Evolutionary conservation across 495 filamentous ascomycete genomes (phyloP).

Genomic region (Viridothelium virens): DNA sequence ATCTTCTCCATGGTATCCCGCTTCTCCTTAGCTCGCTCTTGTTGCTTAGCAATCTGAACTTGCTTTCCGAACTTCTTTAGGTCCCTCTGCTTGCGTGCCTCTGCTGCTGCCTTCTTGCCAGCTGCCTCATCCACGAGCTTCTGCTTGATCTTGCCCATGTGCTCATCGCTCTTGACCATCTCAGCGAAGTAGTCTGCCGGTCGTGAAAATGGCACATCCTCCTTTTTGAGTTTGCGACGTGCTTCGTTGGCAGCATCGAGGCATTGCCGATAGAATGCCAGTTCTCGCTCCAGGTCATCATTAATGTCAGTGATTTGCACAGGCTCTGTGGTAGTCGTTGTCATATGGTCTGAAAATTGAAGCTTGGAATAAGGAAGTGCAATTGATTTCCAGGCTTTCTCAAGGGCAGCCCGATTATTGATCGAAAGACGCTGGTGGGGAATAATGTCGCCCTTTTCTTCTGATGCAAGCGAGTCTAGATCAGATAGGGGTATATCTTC

Average conservation of each 20-base stretch:
- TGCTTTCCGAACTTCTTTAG: constrained; percentile 99
- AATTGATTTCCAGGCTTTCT: constrained; percentile 68
- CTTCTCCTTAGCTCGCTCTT: constrained; percentile 87
- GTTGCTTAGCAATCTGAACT: constrained; percentile 91
- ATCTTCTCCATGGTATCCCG: constrained; percentile 89
- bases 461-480: constrained; percentile 64
- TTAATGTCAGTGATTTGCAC: constrained; percentile 60
- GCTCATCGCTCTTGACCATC: constrained; percentile 97
- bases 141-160: constrained; percentile 91
- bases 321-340: constrained; percentile 47
- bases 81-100: constrained; percentile 86
- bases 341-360: constrained; percentile 59
- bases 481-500: constrained; percentile 78
- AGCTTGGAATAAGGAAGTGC: constrained; percentile 51
- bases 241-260: constrained; percentile 67
- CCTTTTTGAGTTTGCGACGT: constrained; percentile 65
- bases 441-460: constrained; percentile 76
- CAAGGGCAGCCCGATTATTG: constrained; percentile 88
- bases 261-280: constrained; percentile 89
- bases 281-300: constrained; percentile 82
- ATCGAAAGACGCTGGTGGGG: constrained; percentile 91
- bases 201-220: constrained; percentile 74
- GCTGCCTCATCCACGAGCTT: constrained; percentile 90
- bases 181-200: constrained; percentile 95
- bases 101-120: constrained; percentile 79